These are phyloP conservation scores for Bryopsis sp. DNA, from an alignment of 139 green algal genomes.

Conservation along the genomic window DNA sequence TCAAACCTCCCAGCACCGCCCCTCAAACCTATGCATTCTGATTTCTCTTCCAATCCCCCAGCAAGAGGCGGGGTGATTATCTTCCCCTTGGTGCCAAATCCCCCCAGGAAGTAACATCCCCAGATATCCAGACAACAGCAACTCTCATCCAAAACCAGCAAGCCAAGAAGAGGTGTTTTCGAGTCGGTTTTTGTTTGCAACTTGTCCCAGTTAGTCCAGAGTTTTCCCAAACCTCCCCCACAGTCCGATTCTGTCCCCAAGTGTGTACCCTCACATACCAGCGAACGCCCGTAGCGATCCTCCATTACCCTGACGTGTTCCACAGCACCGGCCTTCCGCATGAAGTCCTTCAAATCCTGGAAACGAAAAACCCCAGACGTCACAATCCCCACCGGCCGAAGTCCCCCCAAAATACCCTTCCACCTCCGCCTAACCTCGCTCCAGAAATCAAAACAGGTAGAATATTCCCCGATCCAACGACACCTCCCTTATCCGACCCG, in stretches of 20 bases:
- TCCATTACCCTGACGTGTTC: conserved; percentile 20
- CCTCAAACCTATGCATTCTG: neutral
- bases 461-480: no score
- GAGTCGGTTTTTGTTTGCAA: no score
- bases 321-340: conserved; percentile 14
- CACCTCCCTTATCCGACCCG: no score
- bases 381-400: neutral
- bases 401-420: no score
- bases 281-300: conserved; percentile 13
- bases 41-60: neutral
- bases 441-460: neutral
- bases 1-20: neutral
- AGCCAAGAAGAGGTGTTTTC: no score
- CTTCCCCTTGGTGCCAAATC: neutral
- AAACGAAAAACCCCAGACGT: neutral
- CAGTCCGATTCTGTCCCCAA: no score
- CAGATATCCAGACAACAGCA: no score
- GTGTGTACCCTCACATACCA: conserved; percentile 17
- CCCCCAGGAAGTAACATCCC: neutral
- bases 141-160: no score
- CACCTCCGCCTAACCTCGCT: neutral
- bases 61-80: neutral
- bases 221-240: no score
- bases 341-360: conserved; percentile 21
- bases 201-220: no score